Evolutionary conservation across 2,329 filamentous ascomycete species (phyloP), one percentile per base, ranked within the genome.

Genomic region (Curvularia eragrostidis): DNA sequence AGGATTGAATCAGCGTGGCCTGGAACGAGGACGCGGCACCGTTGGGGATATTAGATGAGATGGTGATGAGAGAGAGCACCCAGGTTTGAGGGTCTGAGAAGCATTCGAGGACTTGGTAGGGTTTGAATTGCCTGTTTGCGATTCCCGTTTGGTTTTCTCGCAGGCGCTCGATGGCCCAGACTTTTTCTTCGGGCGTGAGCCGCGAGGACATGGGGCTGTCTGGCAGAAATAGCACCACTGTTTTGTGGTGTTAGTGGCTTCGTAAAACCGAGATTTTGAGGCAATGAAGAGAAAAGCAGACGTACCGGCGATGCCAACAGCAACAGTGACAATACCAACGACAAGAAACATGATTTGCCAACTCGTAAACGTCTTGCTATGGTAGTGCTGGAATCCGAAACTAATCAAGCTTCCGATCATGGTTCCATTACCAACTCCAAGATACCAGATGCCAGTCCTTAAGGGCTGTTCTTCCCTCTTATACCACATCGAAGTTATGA

Each of bases 341-440:
- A 90, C 82, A 18, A 90, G 75, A 68, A 90, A 90, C 64, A 89
- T 86, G 64, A 86, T 89, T 65, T 84, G 85, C 87, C 87, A 90
- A 0, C 82, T 84, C 0, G 82, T 79, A 19, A 89, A 78, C 1
- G 79, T 76, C 62, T 86, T 86, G 24, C 71, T 70, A 3, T 62
- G 58, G 3, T 65, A 61, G 61, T 87, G 80, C 1, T 87, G 86
- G 44, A 89, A 88, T 0, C 82, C 86, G 54, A 85, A 88, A 0
- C 84, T 83, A 0, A 86, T 70, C 2, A 85, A 66, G 0, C 85
- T 85, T 46, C 85, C 85, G 0, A 86, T 79, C 0, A 85, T 84
- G 32, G 87, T 85, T 0, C 86, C 67, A 1, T 50, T 59, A 1
- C 68, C 54, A 12, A 34, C 23, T 1, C 83, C 85, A 0, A 82